Base-by-base conservation (phyloP, 2,329 filamentous ascomycete genomes). In the Xylaria sp. region DNA sequence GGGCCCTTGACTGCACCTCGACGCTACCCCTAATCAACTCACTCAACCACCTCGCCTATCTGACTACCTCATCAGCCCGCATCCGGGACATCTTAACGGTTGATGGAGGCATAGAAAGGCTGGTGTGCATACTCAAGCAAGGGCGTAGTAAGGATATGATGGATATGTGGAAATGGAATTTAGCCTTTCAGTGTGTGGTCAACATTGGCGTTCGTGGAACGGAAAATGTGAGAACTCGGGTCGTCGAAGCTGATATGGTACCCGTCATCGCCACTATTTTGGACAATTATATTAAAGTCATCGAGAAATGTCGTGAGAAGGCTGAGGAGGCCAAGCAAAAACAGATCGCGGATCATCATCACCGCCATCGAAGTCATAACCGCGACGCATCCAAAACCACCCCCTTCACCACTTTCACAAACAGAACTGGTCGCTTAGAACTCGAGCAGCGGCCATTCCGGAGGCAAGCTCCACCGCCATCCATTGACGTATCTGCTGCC, bases 141-240 rank as follows among this genome's bases (percentile, higher is more conserved):
- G 96, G 96, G 71, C 88, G 96, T 79, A 98, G 93, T 83, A 97
- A 94, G 82, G 95, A 99, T 80, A 92, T 98, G 90, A 98, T 98
- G 95, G 95, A 98, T 81, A 97, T 97, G 93, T 99, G 96, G 96
- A 98, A 98, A 83, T 99, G 96, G 96, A 99, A 98, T 78, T 87
- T 99, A 71, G 96, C 96, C 62, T 99, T 99, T 81, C 96, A 98
- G 82, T 99, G 96, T 81, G 94, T 98, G 72, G 96, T 99, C 79
- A 99, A 99, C 81, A 98, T 99, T 78, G 96, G 96, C 66, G 95
- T 99, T 69, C 90, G 96, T 74, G 96, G 96, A 69, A 98, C 96
- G 13, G 96, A 99, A 83, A 91, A 89, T 74, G 96, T 99, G 68
- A 90, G 96, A 75, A 98, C 96, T 66, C 88, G 96, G 73, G 95